Evolutionary conservation across 257 asterid species (phyloP), one percentile per base, ranked within the genome.

Genomic region (Mentha longifolia): DNA sequence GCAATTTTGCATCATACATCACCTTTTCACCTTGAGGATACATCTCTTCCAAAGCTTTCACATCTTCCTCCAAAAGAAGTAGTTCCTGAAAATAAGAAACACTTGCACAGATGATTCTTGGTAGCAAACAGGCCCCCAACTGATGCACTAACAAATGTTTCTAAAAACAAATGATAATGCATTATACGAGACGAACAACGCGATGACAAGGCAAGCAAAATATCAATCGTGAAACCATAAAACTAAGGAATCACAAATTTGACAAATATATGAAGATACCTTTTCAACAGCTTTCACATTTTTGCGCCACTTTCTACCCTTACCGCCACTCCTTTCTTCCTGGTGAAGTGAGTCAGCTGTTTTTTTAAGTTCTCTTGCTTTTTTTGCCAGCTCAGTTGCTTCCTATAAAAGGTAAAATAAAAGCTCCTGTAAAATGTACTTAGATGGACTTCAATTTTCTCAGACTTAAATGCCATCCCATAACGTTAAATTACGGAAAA

Each of bases 1-100:
- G 31, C 31, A 50, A 20, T 28, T 52, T 47, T 63, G 55, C 49
- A 17, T 66, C 57, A 60, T 74, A 63, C 41, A 75, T 86, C 74
- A 95, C 99, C 98, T 95, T 82, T 95, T 95, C 99, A 47, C 99
- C 99, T 79, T 95, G 99, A 72, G 99, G 99, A 83, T 95, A 95
- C 98, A 95, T 88, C 87, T 95, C 98, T 80, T 95, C 99, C 72
- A 95, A 82, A 47, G 95, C 89, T 80, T 95, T 92, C 73, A 88
- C 57, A 14, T 95, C 99, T 25, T 92, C 99, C 82, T 95, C 99
- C 80, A 95, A 77, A 73, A 87, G 96, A 75, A 92, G 97, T 64
- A 95, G 58, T 85, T 95, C 99, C 99, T 95, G 83, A 59, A 78
- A 67, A 71, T 74, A 17, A 28, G 55, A 68, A 69, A 39, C 50